These are phyloP conservation scores for Hirschioporus abietinus DNA, from an alignment of 768 basidiomycete species.

Conservation along the genomic window DNA sequence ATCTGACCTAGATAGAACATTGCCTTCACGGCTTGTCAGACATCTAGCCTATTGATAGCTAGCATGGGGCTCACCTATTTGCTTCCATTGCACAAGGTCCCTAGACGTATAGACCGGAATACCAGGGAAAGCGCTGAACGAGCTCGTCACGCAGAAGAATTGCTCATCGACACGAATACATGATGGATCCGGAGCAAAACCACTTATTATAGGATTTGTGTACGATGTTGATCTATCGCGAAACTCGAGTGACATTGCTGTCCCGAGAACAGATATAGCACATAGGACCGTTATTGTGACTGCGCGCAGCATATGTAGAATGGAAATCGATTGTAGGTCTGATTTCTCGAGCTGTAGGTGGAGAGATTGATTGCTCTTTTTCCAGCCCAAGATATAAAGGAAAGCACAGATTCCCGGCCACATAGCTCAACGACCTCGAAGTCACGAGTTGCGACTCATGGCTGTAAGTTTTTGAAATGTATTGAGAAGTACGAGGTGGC, in stretches of 20 bases:
- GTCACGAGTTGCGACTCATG: background rate
- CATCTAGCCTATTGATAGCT: background rate
- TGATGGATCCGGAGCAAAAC: conserved; percentile 30
- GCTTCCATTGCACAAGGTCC: conserved; percentile 27
- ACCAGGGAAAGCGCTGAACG: conserved; percentile 31
- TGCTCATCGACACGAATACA: conserved; percentile 27
- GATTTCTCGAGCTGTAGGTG: too few species aligned
- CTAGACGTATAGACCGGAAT: conserved; percentile 28
- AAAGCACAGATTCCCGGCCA: background rate
- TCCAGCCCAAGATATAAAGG: background rate
- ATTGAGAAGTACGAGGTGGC: too few species aligned
- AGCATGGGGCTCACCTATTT: conserved; percentile 22
- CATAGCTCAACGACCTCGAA: background rate
- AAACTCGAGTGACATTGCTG: background rate
- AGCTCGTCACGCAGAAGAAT: conserved; percentile 29
- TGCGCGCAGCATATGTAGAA: background rate
- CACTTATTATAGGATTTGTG: conserved; percentile 13
- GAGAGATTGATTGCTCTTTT: background rate
- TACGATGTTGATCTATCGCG: background rate
- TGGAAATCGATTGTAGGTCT: too few species aligned
- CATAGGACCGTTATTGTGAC: background rate
- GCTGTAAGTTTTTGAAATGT: too few species aligned
- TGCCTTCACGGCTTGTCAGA: conserved; percentile 10
- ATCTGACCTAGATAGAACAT: conserved; percentile 14
- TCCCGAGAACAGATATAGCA: background rate